Base-by-base conservation (phyloP, 2,329 filamentous ascomycete species). In the Lasiodiplodia hormozganensis region DNA sequence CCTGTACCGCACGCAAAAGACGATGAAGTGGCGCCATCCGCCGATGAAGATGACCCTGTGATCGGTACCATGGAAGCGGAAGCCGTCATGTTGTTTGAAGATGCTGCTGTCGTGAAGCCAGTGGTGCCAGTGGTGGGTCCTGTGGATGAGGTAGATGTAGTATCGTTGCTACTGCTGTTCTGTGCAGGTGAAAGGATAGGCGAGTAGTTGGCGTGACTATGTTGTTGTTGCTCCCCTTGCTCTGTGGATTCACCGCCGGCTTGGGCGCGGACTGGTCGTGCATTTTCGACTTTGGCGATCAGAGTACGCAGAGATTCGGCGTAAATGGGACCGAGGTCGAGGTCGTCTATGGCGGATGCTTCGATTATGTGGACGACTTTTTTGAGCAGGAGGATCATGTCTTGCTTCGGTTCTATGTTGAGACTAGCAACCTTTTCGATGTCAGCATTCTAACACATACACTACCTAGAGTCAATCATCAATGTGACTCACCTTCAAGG, bases 301-400 rank as follows among this genome's bases (percentile, higher is more conserved):
- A 67, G 65, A 14, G 65, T 67, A 31, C 43, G 43, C 1, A 67
- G 43, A 1, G 65, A 52, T 16, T 67, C 43, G 25, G 65, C 65
- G 14, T 52, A 67, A 14, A 67, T 57, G 21, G 65, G 65, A 2
- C 65, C 65, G 21, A 58, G 65, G 12, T 67, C 53, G 40, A 67
- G 25, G n/a, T 67, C 65, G 16, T 67, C 65, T 43, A 67, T 38
- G 31, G 65, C 54, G 7, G 65, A 58, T 10, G 51, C 16, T 16
- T 60, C 56, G n/a, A 67, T 60, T 4, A 67, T 52, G 43, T 67
- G 28, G 40, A 67, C 49, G 4, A 67, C 65, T n/a, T 67, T 14
- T 21, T 67, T 67, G 2, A 67, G 40, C 16, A 67, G 21, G 28
- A 21, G 47, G 2, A 67, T 52, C 54, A 67, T 60, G 28, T 67